These are phyloP conservation scores for Didymosphaeria variabile DNA, from an alignment of 2,329 filamentous ascomycete species.

Conservation along the genomic window DNA sequence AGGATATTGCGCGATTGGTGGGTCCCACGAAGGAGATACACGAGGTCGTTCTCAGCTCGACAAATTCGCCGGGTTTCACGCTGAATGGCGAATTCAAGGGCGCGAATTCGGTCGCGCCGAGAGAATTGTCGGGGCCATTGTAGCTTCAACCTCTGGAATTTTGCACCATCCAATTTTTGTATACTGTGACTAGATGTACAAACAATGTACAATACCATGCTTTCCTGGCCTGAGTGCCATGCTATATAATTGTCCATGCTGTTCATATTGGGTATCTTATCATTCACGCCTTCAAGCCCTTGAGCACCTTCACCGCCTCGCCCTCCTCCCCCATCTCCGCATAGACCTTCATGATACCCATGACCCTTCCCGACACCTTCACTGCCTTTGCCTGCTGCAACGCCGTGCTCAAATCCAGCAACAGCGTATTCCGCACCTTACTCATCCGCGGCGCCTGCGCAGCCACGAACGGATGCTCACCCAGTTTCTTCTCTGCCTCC, in stretches of 20 bases:
- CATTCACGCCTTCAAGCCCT: constrained; percentile 40
- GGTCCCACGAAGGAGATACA: constrained; percentile 78
- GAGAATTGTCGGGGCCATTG: constrained; percentile 49
- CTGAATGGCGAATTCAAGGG: constrained; percentile 81
- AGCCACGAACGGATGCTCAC: constrained; percentile 70
- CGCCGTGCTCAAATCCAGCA: constrained; percentile 71
- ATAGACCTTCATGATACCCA: constrained; percentile 69
- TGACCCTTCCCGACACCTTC: constrained; percentile 52
- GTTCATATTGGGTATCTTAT: too few species aligned
- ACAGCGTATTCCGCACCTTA: constrained; percentile 68
- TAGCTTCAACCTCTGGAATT: constrained; percentile 12
- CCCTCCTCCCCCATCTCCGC: constrained; percentile 67
- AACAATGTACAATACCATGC: constrained; percentile 44
- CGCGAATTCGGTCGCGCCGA: constrained; percentile 48
- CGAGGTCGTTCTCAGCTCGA: constrained; percentile 81
- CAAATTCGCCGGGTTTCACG: constrained; percentile 85
- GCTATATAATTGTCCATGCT: background rate
- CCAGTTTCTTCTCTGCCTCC: constrained; percentile 61
- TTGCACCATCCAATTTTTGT: constrained; percentile 18
- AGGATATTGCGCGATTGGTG: constrained; percentile 73
- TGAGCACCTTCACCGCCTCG: constrained; percentile 67
- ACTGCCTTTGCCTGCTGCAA: constrained; percentile 64
- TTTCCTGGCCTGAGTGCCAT: constrained; percentile 50
- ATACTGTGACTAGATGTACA: constrained; percentile 37
- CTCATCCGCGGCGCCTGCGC: constrained; percentile 65